Evolutionary conservation across 164 flowering plant species (phyloP).

Genomic region (Warburgia ugandensis): DNA sequence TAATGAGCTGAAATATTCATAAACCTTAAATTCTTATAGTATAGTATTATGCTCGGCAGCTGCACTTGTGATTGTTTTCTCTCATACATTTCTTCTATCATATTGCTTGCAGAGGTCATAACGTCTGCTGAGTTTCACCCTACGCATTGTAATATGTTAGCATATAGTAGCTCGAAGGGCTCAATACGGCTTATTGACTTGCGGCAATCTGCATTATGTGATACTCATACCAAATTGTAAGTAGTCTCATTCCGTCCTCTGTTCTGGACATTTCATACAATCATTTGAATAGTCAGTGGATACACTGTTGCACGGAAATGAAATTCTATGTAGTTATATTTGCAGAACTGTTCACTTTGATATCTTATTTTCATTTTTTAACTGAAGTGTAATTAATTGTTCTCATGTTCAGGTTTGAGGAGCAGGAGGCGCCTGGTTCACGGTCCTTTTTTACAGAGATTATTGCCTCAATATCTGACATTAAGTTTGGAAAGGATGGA

Average conservation of each 20-base stretch:
- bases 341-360: not conserved
- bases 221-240: constrained; percentile 88
- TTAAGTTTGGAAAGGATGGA: constrained; percentile 83
- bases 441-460: constrained; percentile 95
- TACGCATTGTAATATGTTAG: constrained; percentile 79
- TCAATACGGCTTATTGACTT: constrained; percentile 93
- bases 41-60: too few species aligned
- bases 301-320: not conserved
- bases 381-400: not conserved
- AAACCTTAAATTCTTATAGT: too few species aligned
- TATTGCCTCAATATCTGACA: constrained; percentile 92
- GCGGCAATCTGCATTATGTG: constrained; percentile 95
- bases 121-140: constrained; percentile 99
- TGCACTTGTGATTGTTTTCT: not conserved
- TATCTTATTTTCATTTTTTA: not conserved
- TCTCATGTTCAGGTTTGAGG: constrained; percentile 63
- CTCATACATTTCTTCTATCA: not conserved
- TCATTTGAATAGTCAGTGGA: not conserved
- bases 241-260: constrained; percentile 17
- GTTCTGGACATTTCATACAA: too few species aligned
- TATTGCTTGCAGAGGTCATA: constrained; percentile 72
- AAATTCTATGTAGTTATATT: not conserved
- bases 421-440: constrained; percentile 82
- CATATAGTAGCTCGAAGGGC: constrained; percentile 97
- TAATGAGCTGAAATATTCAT: too few species aligned